Percentiles rank a stretch among this genome's conserved stretches.
These are phyloP conservation scores for Xanthoconium separans DNA, from an alignment of 1,284 basidiomycete species.

Conservation along the genomic window DNA sequence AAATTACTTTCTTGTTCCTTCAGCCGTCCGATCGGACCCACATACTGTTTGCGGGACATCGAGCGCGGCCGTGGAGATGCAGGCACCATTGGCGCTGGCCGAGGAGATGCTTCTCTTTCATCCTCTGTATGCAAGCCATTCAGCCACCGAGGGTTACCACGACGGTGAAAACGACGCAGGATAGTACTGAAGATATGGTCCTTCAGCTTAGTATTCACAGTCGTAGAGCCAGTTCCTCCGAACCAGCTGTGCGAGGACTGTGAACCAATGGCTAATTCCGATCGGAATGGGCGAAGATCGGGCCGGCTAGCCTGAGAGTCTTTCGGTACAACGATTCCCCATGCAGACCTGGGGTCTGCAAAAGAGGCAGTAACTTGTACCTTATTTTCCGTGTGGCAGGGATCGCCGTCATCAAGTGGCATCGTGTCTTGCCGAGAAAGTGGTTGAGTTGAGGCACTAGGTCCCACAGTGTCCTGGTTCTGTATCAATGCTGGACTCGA, in stretches of 20 bases:
- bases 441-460: slow-evolving; percentile 32
- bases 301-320: slow-evolving; percentile 34
- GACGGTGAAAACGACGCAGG: slow-evolving; percentile 65
- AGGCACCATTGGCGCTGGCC: slow-evolving; percentile 43
- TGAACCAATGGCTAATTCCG: slow-evolving; percentile 35
- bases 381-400: slow-evolving; percentile 48
- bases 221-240: slow-evolving; percentile 86
- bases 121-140: slow-evolving; percentile 36
- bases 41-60: slow-evolving; percentile 36
- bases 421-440: slow-evolving; percentile 41
- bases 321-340: slow-evolving; percentile 29
- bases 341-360: slow-evolving; percentile 22
- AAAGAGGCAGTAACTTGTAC: slow-evolving; percentile 13
- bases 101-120: slow-evolving; percentile 43
- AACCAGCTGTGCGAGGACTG: slow-evolving; percentile 51
- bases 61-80: slow-evolving; percentile 37
- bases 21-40: slow-evolving; percentile 37
- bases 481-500: slow-evolving; percentile 64
- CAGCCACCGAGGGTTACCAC: slow-evolving; percentile 42
- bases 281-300: slow-evolving; percentile 38
- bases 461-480: slow-evolving; percentile 12
- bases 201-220: slow-evolving; percentile 89
- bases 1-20: slow-evolving; percentile 35
- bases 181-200: slow-evolving; percentile 92
- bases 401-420: slow-evolving; percentile 39